Base-by-base conservation (phyloP, 257 asterid genomes). In the Eucommia ulmoides region DNA sequence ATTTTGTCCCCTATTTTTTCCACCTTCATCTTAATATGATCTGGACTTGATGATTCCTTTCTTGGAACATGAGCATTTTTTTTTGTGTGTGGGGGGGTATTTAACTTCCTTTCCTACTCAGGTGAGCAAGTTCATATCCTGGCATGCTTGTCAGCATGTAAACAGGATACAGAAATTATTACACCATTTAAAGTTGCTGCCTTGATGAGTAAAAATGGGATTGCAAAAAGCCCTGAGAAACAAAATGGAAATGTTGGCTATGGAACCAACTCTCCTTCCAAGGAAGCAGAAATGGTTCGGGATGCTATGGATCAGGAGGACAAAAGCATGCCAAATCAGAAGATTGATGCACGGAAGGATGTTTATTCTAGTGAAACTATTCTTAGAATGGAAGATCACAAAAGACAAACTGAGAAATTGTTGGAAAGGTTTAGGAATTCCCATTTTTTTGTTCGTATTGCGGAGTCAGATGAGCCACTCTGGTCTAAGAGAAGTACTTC, bases 121-220 rank as follows among this genome's bases (percentile, higher is more conserved):
- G 98, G 98, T 60, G 98, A 89, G 64, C 96, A 85, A 63, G 79
- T 80, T 71, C 84, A 69, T 68, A 64, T 85, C 54, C 74, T 85
- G 60, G 94, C 79, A 63, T 82, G 96, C 67, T 76, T 82, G 71
- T 85, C 96, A 33, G 93, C 94, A 23, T 80, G 49, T 73, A 89
- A 85, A 74, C 85, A 82, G 68, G 96, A 89, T 54, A 76, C 75
- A 45, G 96, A 89, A 83, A 72, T 89, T 59, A 89, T 89, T 42
- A 85, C 98, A 19, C 98, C 98, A 35, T 89, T 89, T 75, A 85
- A 82, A 70, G 93, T 89, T 64, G 98, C 98, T 19, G 98, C 89
- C 14, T 75, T 72, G 61, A 85, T 85, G 93, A 80, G 70, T 72
- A 88, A 78, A 77, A 82, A 71, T 53, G 93, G 89, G 44, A 59